A percentile compares a stretch with the other conserved stretches of the same genome.
Evolutionary conservation across 2,329 filamentous ascomycete genomes (phyloP).

Genomic region (Fusarium acutatum): DNA sequence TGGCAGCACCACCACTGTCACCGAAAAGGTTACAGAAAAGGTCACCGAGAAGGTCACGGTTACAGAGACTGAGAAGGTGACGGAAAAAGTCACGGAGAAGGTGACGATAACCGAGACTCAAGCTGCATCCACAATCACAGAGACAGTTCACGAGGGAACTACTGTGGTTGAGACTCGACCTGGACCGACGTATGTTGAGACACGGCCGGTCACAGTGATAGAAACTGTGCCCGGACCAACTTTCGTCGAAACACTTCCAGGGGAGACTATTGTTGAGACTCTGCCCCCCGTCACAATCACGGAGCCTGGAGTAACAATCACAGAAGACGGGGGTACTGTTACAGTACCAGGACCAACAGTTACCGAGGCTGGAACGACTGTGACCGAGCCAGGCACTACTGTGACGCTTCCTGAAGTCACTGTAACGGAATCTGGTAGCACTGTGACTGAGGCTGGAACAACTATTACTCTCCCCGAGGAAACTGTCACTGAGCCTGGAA

Average conservation of each 20-base stretch:
- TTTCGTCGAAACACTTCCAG: neutral
- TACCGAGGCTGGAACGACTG: slow-evolving; percentile 9
- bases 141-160: neutral
- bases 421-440: neutral
- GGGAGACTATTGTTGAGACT: slow-evolving; percentile 8
- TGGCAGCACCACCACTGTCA: neutral
- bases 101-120: slow-evolving; percentile 4
- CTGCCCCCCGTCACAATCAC: slow-evolving; percentile 9
- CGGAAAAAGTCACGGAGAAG: neutral
- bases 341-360: slow-evolving; percentile 10
- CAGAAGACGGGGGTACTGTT: slow-evolving; percentile 6
- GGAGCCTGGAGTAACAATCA: slow-evolving; percentile 13
- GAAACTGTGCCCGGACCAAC: slow-evolving; percentile 2
- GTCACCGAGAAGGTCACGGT: slow-evolving; percentile 2
- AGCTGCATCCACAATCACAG: neutral
- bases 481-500: slow-evolving; percentile 7
- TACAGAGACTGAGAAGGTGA: neutral
- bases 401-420: neutral
- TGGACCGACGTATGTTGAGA: neutral
- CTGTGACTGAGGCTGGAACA: slow-evolving; percentile 4
- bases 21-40: neutral
- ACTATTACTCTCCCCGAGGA: slow-evolving; percentile 5
- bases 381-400: slow-evolving; percentile 13
- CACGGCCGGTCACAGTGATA: neutral
- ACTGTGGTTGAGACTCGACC: slow-evolving; percentile 6